Evolutionary conservation across 805 yeast species (phyloP).

Genomic region (Candida ovalis): DNA sequence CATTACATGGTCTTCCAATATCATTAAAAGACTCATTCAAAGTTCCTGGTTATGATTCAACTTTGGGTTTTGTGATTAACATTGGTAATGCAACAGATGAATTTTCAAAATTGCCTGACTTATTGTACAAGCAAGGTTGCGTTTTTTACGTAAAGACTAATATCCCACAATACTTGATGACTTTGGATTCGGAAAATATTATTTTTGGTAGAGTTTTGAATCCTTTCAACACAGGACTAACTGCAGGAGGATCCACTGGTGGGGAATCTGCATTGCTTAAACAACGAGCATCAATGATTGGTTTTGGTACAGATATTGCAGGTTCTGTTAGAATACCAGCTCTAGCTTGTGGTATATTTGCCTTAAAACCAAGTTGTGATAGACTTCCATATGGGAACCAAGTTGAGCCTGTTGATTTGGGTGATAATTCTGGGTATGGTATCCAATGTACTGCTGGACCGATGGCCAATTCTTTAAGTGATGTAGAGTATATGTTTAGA

Average conservation of each 20-base stretch:
- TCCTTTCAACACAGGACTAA: slow-evolving; percentile 42
- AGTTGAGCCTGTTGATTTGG: slow-evolving; percentile 38
- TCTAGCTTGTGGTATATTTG: slow-evolving; percentile 47
- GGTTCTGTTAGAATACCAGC: slow-evolving; percentile 57
- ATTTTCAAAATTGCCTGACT: slow-evolving; percentile 40
- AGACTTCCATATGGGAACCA: slow-evolving; percentile 47
- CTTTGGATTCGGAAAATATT: slow-evolving; percentile 52
- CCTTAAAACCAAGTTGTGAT: slow-evolving; percentile 46
- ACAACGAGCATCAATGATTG: slow-evolving; percentile 42
- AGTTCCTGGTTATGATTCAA: slow-evolving; percentile 48
- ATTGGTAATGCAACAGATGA: slow-evolving; percentile 35
- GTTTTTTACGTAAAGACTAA: slow-evolving; percentile 53
- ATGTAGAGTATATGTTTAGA: slow-evolving; percentile 46
- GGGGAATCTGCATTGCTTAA: slow-evolving; percentile 50
- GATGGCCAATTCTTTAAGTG: slow-evolving; percentile 44
- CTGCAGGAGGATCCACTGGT: slow-evolving; percentile 53
- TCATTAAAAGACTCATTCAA: slow-evolving; percentile 57
- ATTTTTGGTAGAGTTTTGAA: slow-evolving; percentile 48
- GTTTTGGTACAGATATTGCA: slow-evolving; percentile 47
- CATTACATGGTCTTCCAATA: slow-evolving; percentile 61
- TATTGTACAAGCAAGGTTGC: slow-evolving; percentile 48
- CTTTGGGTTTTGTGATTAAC: slow-evolving; percentile 43
- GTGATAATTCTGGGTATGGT: not conserved
- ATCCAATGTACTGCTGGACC: slow-evolving; percentile 31
- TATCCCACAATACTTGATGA: slow-evolving; percentile 54